phyloP scores from a whole-genome alignment of 768 basidiomycete genomes.

The Cubamyces lactineus region DNA sequence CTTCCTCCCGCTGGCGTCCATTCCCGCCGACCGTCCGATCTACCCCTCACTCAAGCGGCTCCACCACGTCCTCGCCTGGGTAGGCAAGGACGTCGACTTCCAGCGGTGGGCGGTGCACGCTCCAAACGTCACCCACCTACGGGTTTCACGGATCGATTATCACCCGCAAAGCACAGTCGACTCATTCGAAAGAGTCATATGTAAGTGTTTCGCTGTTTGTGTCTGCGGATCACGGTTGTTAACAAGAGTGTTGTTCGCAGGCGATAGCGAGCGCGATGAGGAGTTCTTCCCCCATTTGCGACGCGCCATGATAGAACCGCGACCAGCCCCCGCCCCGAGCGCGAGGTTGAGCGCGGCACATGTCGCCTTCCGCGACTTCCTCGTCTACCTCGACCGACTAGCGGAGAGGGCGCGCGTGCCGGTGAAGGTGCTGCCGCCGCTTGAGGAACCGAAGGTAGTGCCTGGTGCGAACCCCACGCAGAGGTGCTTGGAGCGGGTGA shows the following conservation, averaged over 20 bases:
- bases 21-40: constrained; percentile 8
- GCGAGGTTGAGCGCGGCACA: constrained; percentile 1
- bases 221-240: no score
- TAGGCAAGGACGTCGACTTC: constrained; percentile 21
- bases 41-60: constrained; percentile 22
- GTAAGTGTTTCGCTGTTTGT: not conserved
- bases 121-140: constrained; percentile 20
- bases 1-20: constrained; percentile 20
- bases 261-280: not conserved
- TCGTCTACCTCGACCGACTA: constrained; percentile 2
- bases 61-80: constrained; percentile 20
- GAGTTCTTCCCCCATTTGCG: constrained; percentile 14
- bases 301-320: constrained; percentile 17
- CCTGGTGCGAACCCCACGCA: constrained; percentile 8
- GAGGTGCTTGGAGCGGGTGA: constrained; percentile 17
- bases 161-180: constrained; percentile 14
- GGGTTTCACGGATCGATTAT: constrained; percentile 20
- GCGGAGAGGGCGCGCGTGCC: constrained; percentile 16
- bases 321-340: constrained; percentile 10
- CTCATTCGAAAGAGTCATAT: constrained; percentile 15
- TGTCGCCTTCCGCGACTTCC: constrained; percentile 16
- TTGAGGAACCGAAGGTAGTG: constrained; percentile 2
- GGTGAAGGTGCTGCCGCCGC: constrained; percentile 13
- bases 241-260: not conserved
- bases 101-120: constrained; percentile 21